Evolutionary conservation across 371 early-diverging fungal species (phyloP), one percentile per base, ranked within the genome.

Genomic region (Rhizopus microsporus): DNA sequence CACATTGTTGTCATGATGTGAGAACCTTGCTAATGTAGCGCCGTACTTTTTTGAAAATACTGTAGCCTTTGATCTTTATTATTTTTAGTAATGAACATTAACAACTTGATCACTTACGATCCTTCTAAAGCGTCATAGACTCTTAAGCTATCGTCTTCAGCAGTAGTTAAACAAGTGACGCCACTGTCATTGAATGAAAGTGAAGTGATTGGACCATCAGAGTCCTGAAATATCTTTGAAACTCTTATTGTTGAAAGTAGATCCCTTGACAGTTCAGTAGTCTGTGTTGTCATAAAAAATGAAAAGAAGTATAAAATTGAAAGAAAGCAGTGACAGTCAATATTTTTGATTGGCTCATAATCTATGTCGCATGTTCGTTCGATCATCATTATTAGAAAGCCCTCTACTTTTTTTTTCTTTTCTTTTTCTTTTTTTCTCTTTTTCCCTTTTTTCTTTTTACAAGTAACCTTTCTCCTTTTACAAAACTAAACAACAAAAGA

Each of bases 111-210:
- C 17, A 76, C 83, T 58, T 80, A 91, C 91, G 62, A 83, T 73
- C 94, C 96, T 32, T 71, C 74, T 39, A 60, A 54, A 60, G 88
- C 86, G 70, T 93, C 88, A 62, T 92, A 94, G 38, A 94, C 70
- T n/a, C 82, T 82, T 47, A 95, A 59, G 55, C 88, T 83, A 58
- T 95, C 95, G 71, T 95, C 95, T 15, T 77, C 76, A 35, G 91
- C 86, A 3, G 91, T 80, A 12, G 93, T 88, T 9, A 93, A 79
- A 54, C 87, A 88, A 23, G 77, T 77, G 13, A 82, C 80, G 1
- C 95, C 95, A 1, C 80, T 57, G 29, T 78, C 74, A 60, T 88
- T 89, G 71, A 88, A 93, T 62, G 91, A 90, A 5, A 94, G 59
- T 5, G 94, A 91, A 2, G 84, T 88, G 47, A 91, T 81, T n/a